Base-by-base conservation (phyloP, 495 filamentous ascomycete species). In the Cladorrhinum samala region DNA sequence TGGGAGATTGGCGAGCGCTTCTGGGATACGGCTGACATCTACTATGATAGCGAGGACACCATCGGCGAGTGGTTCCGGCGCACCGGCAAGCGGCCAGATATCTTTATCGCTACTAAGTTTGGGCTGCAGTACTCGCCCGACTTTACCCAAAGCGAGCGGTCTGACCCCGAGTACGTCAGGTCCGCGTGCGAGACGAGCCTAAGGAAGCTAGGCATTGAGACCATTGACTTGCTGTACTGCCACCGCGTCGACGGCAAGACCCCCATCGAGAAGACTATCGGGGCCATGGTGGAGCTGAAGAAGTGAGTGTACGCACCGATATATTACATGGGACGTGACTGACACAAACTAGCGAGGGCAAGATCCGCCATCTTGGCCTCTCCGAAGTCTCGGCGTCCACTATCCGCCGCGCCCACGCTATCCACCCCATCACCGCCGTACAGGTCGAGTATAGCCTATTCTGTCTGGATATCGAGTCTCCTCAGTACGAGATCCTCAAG, bases 191-290 rank as follows among this genome's bases (percentile, higher is more conserved):
- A 77, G 49, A 71, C 67, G 53, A 80, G 74, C 11, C 62, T 87
- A 38, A 62, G 70, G 43, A 61, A 77, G 0, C 72, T 88, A 2
- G 76, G 75, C 0, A 59, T 77, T 0, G 69, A 76, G 1, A 59
- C 51, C 6, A 72, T 89, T 33, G 84, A 89, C 53, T 62, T 89
- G 9, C 84, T 77, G 55, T 86, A 86, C 54, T 65, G 71, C 27
- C 83, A 86, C 56, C 75, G 77, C 0, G 67, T 78, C 14, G 77
- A 81, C 49, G 46, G 58, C 4, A 70, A 70, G 41, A 78, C 80
- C 0, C 85, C 84, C 0, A 74, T 88, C 21, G 86, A 89, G 66
- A 79, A 82, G 63, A 84, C 75, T 43, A 75, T 85, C 57, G 65
- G 60, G n/a, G 75, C 66, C 9, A 55, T 85, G 68, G 70, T 61